Evolutionary conservation across 805 yeast species (phyloP), one percentile per base, ranked within the genome.

Genomic region (Teunomyces cretensis): DNA sequence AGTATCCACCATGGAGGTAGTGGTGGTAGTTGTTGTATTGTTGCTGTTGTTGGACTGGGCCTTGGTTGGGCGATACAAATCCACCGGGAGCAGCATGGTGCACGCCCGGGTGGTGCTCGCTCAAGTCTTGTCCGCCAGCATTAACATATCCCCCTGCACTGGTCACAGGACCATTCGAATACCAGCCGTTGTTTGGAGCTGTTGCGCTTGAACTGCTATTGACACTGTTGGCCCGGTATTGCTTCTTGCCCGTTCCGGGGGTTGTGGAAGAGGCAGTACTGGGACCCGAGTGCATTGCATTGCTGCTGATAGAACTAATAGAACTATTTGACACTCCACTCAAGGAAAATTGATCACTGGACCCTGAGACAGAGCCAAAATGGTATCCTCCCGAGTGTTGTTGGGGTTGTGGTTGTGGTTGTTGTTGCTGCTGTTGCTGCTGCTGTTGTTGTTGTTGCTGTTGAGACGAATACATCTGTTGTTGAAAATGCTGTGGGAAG

Each of bases 401-500:
- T n/a, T 39, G 51, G 11, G 33, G 50, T 7, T 16, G 42, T n/a
- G 30, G 42, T 22, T 37, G 46, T 26, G 40, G 43, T 15, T 37
- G 41, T 11, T 41, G 46, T 33, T 37, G 42, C 12, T 43, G 51
- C 17, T 39, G 50, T 9, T 41, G 45, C 36, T 16, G 42, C 11
- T 39, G 51, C 17, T 39, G 50, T 7, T 16, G 42, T n/a, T 39
- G 42, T 22, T 37, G 46, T 26, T 41, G 45, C 1, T 30, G 36
- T 26, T 41, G 48, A 8, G 42, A 32, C 15, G 39, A 11, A 15
- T 41, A 45, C 27, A 47, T 26, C 22, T 44, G 43, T 15, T 37
- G 41, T 13, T 41, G 46, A 38, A 35, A 46, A 14, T 43, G 51
- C 17, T 39, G 50, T 9, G 50, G 50, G n/a, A 36, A 47, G n/a